Conservation (phyloP, 257 asterid species). For the Ajuga chamaepitys region DNA sequence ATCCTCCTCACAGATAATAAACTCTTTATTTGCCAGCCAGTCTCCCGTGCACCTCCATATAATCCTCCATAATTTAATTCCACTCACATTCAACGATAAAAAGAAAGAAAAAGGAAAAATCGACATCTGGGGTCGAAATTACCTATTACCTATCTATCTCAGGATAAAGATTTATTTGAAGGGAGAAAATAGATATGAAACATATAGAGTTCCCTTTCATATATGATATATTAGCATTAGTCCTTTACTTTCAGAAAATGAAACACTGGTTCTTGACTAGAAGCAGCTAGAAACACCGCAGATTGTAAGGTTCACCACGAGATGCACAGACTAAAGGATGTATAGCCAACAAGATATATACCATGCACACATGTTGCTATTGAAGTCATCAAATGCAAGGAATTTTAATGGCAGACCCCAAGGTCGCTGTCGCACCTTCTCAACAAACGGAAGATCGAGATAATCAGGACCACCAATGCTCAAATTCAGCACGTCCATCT, state of each 20-base stretch:
- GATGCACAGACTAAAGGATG: neutral
- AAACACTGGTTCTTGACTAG: neutral
- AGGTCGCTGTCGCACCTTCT: slow-evolving; percentile 48
- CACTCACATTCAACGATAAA: too few relatives aligned
- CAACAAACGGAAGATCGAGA: slow-evolving; percentile 89
- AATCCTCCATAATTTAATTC: too few relatives aligned
- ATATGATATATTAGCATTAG: too few relatives aligned
- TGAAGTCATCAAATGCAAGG: neutral
- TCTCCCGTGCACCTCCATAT: neutral
- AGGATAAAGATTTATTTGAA: neutral
- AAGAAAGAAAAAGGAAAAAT: neutral
- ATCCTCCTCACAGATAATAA: neutral
- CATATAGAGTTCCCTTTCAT: too few relatives aligned
- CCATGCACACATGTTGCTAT: neutral
- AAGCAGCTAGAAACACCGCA: slow-evolving; percentile 1
- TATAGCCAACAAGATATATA: neutral
- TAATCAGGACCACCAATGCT: slow-evolving; percentile 99
- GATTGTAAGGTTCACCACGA: neutral
- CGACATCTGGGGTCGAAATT: neutral
- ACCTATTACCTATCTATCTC: neutral
- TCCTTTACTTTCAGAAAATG: neutral
- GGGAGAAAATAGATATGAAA: neutral
- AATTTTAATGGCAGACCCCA: neutral
- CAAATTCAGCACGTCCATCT: slow-evolving; percentile 96
- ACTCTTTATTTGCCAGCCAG: neutral